Conservation (phyloP, 192 early-diverging fungal species). For the Entomortierella beljakovae region DNA sequence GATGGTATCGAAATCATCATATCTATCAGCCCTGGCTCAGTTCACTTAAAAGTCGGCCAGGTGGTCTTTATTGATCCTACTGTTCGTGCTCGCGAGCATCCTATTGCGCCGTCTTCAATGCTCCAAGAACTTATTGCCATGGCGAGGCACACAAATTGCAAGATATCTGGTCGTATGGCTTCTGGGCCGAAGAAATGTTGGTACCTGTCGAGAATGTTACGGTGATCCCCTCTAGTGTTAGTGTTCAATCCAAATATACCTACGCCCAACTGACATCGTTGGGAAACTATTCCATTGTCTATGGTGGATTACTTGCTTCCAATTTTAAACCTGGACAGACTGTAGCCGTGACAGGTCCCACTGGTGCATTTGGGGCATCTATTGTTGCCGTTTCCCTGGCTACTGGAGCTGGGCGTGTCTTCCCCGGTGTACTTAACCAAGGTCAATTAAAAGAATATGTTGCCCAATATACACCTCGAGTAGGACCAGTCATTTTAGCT, state of each 20-base stretch:
- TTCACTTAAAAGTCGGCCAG: constrained; percentile 32
- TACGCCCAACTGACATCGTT: constrained; percentile 10
- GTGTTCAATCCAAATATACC: constrained; percentile 10
- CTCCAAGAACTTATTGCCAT: constrained; percentile 42
- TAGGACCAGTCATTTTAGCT: constrained; percentile 30
- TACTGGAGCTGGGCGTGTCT: constrained; percentile 45
- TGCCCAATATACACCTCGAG: constrained; percentile 15
- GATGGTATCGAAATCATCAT: constrained; percentile 40
- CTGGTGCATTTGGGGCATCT: constrained; percentile 39
- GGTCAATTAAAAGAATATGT: constrained; percentile 22
- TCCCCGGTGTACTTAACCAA: constrained; percentile 26
- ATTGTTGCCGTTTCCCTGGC: constrained; percentile 35
- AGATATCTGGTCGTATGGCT: constrained; percentile 34
- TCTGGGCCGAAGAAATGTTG: constrained; percentile 38
- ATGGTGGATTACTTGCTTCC: constrained; percentile 36
- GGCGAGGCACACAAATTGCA: constrained; percentile 15
- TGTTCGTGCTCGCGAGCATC: constrained; percentile 47
- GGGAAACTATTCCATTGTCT: constrained; percentile 26
- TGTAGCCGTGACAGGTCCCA: constrained; percentile 33
- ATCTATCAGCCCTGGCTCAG: constrained; percentile 23
- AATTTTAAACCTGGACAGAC: constrained; percentile 46
- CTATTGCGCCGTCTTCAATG: constrained; percentile 24
- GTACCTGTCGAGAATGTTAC: constrained; percentile 42
- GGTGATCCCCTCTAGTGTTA: constrained; percentile 26
- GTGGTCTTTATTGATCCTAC: constrained; percentile 49